Conservation (phyloP, 352 stramenopile species). For the Phytophthora vignae region DNA sequence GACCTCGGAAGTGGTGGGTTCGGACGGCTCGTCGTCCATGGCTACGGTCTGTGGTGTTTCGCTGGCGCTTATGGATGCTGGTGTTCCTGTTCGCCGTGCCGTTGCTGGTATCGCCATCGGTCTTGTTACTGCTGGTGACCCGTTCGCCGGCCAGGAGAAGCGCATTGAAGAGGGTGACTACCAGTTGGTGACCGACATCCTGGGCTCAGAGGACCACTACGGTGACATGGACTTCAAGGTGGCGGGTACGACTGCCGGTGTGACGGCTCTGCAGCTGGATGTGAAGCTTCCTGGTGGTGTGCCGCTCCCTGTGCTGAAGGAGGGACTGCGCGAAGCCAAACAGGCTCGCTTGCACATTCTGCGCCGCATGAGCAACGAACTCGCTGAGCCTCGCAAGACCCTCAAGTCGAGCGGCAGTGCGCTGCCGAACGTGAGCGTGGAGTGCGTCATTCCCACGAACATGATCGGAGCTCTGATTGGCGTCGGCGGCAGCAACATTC, state of each 20-base stretch:
- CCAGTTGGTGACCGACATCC: slow-evolving; percentile 96
- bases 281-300: slow-evolving; percentile 94
- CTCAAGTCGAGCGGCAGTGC: slow-evolving; percentile 60
- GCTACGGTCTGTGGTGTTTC: slow-evolving; percentile 97
- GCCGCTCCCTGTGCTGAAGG: slow-evolving; percentile 81
- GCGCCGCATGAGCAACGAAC: slow-evolving; percentile 81
- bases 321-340: slow-evolving; percentile 89
- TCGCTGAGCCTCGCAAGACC: slow-evolving; percentile 61
- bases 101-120: slow-evolving; percentile 98
- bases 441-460: slow-evolving; percentile 65
- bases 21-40: slow-evolving; percentile 96
- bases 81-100: slow-evolving; percentile 93
- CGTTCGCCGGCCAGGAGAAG: slow-evolving; percentile 60
- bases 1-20: slow-evolving; percentile 96
- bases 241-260: slow-evolving; percentile 87
- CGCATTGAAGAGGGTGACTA: slow-evolving; percentile 73
- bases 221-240: slow-evolving; percentile 99
- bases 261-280: slow-evolving; percentile 97
- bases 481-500: slow-evolving; percentile 77
- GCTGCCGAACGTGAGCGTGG: slow-evolving; percentile 54
- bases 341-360: slow-evolving; percentile 85
- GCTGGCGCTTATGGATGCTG: slow-evolving; percentile 97
- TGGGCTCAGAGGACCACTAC: slow-evolving; percentile 97
- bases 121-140: slow-evolving; percentile 75
- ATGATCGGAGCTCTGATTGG: slow-evolving; percentile 79